These are phyloP conservation scores for Thamnidium elegans DNA, from an alignment of 192 early-diverging fungal species.

Conservation along the genomic window DNA sequence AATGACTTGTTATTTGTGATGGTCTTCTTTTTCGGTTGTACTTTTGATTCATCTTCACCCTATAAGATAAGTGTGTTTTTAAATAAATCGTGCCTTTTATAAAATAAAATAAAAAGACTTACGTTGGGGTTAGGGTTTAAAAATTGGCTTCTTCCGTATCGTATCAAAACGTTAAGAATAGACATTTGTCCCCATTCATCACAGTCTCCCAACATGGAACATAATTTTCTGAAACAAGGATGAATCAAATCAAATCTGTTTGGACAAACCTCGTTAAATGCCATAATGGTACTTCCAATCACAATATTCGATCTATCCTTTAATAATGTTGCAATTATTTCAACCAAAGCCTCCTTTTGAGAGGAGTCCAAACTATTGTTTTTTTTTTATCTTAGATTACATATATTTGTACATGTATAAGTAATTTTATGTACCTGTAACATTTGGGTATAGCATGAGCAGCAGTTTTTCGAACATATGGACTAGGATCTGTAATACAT, in stretches of 20 bases:
- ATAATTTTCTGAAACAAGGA: conserved; percentile 83
- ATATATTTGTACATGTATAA: background rate
- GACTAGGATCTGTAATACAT: conserved; percentile 78
- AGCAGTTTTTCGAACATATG: conserved; percentile 92
- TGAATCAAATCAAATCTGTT: conserved; percentile 84
- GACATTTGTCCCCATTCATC: conserved; percentile 98
- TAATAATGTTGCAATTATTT: conserved; percentile 71
- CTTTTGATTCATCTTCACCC: conserved; percentile 18
- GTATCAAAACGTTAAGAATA: conserved; percentile 71
- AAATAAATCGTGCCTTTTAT: background rate
- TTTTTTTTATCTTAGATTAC: no score
- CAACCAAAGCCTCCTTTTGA: conserved; percentile 73
- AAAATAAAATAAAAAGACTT: conserved; percentile 19
- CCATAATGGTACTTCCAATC: conserved; percentile 81
- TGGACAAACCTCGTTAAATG: conserved; percentile 87
- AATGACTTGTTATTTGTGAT: conserved; percentile 38
- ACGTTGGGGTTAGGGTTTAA: conserved; percentile 53
- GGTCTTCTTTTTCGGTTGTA: background rate
- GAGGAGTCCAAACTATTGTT: conserved; percentile 66
- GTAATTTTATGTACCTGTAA: conserved; percentile 53
- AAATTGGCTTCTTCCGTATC: conserved; percentile 74
- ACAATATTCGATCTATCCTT: conserved; percentile 84
- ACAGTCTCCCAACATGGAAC: conserved; percentile 76
- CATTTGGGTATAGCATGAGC: conserved; percentile 89
- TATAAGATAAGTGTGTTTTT: conserved; percentile 20